These are phyloP conservation scores for Tuber calosporum DNA, from an alignment of 495 filamentous ascomycete genomes.

Conservation along the genomic window DNA sequence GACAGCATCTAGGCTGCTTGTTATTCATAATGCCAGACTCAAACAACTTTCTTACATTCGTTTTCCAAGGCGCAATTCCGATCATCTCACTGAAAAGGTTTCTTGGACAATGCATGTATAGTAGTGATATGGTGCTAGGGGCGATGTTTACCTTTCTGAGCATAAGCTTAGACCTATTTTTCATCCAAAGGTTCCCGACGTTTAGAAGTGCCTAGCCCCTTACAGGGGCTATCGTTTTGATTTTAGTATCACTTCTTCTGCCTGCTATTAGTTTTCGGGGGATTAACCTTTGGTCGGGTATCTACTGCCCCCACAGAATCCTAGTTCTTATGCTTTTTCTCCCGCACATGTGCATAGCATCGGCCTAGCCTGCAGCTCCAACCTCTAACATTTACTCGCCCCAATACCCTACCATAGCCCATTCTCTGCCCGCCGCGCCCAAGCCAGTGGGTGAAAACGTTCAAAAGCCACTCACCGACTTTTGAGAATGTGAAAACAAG, in stretches of 20 bases:
- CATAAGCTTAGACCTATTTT: not conserved
- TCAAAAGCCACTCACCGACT: not conserved
- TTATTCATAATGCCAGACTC: not conserved
- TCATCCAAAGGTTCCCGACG: not conserved
- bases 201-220: not conserved
- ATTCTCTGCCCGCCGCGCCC: not conserved
- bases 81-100: not conserved
- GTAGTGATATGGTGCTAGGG: not conserved
- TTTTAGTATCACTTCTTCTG: not conserved
- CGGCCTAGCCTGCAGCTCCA: not conserved
- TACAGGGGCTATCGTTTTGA: not conserved
- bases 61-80: not conserved
- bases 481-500: not conserved
- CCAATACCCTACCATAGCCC: not conserved
- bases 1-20: conserved; percentile 65
- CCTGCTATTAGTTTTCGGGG: not conserved
- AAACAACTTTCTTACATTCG: not conserved
- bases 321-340: not conserved
- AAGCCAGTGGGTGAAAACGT: not conserved
- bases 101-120: not conserved
- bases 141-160: not conserved
- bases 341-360: not conserved
- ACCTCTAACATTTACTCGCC: not conserved
- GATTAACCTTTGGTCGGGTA: not conserved
- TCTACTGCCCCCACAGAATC: not conserved